Evolutionary conservation across 164 flowering plant species (phyloP).

Genomic region (Vitis amurensis): DNA sequence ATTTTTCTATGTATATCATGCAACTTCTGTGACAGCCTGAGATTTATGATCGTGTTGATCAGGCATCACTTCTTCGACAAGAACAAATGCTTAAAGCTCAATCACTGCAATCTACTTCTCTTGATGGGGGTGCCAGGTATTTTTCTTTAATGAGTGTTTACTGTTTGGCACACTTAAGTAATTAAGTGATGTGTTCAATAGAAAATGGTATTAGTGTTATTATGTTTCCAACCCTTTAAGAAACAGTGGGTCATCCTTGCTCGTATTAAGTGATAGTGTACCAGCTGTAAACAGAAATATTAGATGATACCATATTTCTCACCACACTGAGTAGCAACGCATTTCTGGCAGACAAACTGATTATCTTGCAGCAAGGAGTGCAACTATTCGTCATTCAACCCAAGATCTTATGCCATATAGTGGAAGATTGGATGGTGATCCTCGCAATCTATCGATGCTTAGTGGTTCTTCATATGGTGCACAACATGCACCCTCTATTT

Average conservation of each 20-base stretch:
- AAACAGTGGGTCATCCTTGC: slow-evolving; percentile 11
- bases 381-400: slow-evolving; percentile 60
- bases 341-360: slow-evolving; percentile 99
- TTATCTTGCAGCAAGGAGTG: slow-evolving; percentile 82
- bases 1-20: slow-evolving; percentile 1
- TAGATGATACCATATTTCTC: slow-evolving; percentile 35
- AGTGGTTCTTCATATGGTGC: slow-evolving; percentile 60
- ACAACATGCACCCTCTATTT: slow-evolving; percentile 69
- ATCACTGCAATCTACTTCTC: slow-evolving; percentile 58
- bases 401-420: slow-evolving; percentile 73
- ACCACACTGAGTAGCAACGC: slow-evolving; percentile 68
- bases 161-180: background rate
- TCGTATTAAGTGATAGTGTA: slow-evolving; percentile 15
- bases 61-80: slow-evolving; percentile 66
- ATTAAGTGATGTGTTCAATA: slow-evolving; percentile 1
- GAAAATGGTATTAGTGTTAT: background rate
- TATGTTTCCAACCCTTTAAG: slow-evolving; percentile 2
- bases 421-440: slow-evolving; percentile 77
- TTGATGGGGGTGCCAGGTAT: slow-evolving; percentile 86
- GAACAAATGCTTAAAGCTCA: slow-evolving; percentile 77
- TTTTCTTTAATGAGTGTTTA: background rate
- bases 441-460: slow-evolving; percentile 55
- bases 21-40: slow-evolving; percentile 43
- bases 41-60: slow-evolving; percentile 71
- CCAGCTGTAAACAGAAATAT: slow-evolving; percentile 21